Evolutionary conservation across 2,329 filamentous ascomycete genomes (phyloP).

Genomic region (Ceratocystiopsis brevicomis): DNA sequence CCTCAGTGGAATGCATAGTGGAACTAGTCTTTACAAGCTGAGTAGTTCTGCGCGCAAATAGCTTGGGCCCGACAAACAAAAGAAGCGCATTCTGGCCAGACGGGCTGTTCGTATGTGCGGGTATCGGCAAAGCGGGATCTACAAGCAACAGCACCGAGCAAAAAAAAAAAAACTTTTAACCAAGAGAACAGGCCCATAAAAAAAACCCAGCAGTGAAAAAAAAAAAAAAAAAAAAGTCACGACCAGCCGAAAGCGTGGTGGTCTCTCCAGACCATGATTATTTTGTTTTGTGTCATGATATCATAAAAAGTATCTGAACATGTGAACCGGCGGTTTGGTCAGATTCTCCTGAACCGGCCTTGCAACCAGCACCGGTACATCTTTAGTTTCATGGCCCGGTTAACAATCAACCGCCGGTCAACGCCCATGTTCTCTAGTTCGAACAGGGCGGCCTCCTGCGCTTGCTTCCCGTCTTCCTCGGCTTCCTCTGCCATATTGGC

Average conservation of each 20-base stretch:
- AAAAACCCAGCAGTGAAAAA: neutral
- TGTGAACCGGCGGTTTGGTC: neutral
- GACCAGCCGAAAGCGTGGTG: neutral
- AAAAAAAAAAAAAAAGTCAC: neutral
- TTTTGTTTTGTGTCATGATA: too few relatives aligned
- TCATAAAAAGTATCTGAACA: neutral
- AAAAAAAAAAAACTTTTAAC: neutral
- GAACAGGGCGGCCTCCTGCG: conserved; percentile 26
- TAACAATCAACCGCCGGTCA: conserved; percentile 79
- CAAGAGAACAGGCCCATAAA: neutral
- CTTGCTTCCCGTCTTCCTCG: conserved; percentile 2
- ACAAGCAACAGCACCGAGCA: neutral
- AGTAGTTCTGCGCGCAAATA: too few relatives aligned
- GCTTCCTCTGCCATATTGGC: neutral
- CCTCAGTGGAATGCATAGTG: too few relatives aligned
- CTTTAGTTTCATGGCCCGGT: conserved; percentile 75
- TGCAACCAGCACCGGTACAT: conserved; percentile 99
- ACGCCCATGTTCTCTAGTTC: conserved; percentile 62
- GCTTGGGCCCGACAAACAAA: too few relatives aligned
- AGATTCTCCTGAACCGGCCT: conserved; percentile 57
- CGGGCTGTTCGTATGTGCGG: too few relatives aligned
- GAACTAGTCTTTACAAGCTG: too few relatives aligned
- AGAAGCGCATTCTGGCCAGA: too few relatives aligned
- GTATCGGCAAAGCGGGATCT: too few relatives aligned
- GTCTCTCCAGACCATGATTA: too few relatives aligned